phyloP scores from a whole-genome alignment of 495 filamentous ascomycete genomes.

The Umbilicaria muhlenbergii region DNA sequence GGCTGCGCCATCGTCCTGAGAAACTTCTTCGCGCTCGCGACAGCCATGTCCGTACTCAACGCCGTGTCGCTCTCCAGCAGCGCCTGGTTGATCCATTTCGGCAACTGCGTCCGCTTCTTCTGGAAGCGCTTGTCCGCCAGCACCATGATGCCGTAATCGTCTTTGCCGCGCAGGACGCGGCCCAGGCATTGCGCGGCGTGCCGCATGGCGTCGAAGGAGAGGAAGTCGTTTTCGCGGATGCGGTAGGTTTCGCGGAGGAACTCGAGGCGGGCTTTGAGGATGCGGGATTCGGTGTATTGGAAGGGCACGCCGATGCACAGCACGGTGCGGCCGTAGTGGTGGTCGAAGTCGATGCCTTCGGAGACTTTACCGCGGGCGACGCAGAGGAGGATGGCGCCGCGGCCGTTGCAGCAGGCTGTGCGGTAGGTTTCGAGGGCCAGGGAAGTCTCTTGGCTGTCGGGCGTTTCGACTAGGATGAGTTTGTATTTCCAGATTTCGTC shows the following conservation, averaged over 20 bases:
- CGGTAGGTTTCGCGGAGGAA: constrained; percentile 94
- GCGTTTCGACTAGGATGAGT: constrained; percentile 93
- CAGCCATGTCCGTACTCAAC: constrained; percentile 88
- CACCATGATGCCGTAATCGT: constrained; percentile 99
- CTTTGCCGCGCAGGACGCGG: constrained; percentile 88
- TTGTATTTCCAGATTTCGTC: constrained; percentile 99
- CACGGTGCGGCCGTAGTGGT: constrained; percentile 95
- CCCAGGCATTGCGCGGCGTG: constrained; percentile 95
- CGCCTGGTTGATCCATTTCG: constrained; percentile 93
- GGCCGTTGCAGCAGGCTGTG: constrained; percentile 90
- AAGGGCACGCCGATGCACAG: constrained; percentile 95
- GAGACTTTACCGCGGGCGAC: constrained; percentile 94
- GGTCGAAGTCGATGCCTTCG: constrained; percentile 98
- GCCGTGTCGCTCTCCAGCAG: constrained; percentile 71
- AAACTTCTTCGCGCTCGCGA: constrained; percentile 78
- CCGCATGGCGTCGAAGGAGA: constrained; percentile 98
- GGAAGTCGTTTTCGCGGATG: constrained; percentile 93
- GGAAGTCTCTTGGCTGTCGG: constrained; percentile 91
- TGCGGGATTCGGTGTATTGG: constrained; percentile 96
- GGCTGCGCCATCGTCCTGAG: constrained; percentile 81
- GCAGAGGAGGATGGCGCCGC: constrained; percentile 83
- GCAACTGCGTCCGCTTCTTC: constrained; percentile 77
- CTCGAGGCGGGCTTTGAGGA: constrained; percentile 88
- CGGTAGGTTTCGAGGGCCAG: constrained; percentile 93
- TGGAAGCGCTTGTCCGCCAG: constrained; percentile 83